A percentile compares a stretch with the other conserved stretches of the same genome.
Conservation (phyloP, 73 alveolate genomes). For the Loxodes magnus region DNA sequence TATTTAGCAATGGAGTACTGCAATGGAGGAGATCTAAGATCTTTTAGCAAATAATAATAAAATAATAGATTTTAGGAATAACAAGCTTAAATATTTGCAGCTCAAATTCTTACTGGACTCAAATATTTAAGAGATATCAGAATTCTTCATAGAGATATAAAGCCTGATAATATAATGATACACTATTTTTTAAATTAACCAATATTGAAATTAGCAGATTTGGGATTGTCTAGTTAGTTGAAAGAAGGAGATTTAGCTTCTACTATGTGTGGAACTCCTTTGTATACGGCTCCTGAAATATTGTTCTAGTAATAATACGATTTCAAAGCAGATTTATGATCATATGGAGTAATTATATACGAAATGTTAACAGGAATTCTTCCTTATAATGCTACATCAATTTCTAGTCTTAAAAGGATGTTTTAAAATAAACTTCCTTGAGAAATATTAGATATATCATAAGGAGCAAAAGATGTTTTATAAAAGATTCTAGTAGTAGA, state of each 20-base stretch:
- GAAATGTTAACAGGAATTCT: conserved; percentile 47
- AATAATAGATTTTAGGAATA: too few relatives aligned
- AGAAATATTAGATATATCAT: too few relatives aligned
- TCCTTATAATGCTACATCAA: conserved; percentile 28
- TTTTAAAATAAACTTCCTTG: too few relatives aligned
- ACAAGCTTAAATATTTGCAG: too few relatives aligned
- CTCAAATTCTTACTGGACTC: too few relatives aligned
- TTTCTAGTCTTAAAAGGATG: too few relatives aligned
- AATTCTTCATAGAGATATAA: conserved; percentile 55
- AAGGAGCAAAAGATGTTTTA: too few relatives aligned
- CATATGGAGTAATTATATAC: conserved; percentile 40
- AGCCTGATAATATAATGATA: conserved; percentile 33
- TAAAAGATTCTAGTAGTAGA: too few relatives aligned
- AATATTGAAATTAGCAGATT: conserved; percentile 40
- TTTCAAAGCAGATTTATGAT: conserved; percentile 54
- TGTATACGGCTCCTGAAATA: conserved; percentile 66
- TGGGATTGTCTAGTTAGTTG: conserved; percentile 37
- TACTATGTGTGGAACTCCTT: conserved; percentile 55
- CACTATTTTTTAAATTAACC: conserved; percentile 25
- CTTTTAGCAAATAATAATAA: too few relatives aligned
- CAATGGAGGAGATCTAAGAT: too few relatives aligned
- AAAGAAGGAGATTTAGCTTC: conserved; percentile 31
- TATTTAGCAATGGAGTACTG: too few relatives aligned
- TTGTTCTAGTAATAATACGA: conserved; percentile 19
- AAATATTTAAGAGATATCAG: too few relatives aligned